Evolutionary conservation across 1,284 basidiomycete genomes (phyloP).

Genomic region (Vanrija humicola): DNA sequence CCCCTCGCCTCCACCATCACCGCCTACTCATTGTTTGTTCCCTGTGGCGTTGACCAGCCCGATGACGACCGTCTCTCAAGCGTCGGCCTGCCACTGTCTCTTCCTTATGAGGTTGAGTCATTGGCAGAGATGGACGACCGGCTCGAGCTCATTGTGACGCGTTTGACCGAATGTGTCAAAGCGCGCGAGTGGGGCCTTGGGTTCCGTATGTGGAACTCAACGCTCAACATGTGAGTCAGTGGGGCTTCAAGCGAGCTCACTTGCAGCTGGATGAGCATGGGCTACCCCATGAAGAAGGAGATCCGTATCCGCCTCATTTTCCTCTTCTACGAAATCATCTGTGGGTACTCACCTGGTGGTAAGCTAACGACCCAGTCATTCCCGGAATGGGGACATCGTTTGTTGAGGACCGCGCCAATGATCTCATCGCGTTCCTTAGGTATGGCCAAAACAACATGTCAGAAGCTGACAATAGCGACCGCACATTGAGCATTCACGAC

Average conservation of each 20-base stretch:
- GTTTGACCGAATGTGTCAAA: constrained; percentile 64
- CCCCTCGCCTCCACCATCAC: not conserved
- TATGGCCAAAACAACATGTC: constrained; percentile 50
- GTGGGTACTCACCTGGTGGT: constrained; percentile 26
- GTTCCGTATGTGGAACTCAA: constrained; percentile 71
- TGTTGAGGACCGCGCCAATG: constrained; percentile 52
- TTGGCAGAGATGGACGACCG: constrained; percentile 73
- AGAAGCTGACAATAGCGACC: constrained; percentile 61
- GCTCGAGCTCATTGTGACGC: constrained; percentile 70
- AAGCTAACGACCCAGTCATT: constrained; percentile 47
- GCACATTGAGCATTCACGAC: constrained; percentile 72
- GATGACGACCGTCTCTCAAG: constrained; percentile 41
- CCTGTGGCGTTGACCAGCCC: constrained; percentile 24
- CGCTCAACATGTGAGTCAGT: constrained; percentile 63
- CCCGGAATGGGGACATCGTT: constrained; percentile 54
- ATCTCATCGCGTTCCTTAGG: constrained; percentile 56
- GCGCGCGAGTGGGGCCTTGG: constrained; percentile 76
- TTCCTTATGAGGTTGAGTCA: constrained; percentile 80
- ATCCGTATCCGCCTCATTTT: constrained; percentile 71
- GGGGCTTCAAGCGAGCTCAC: constrained; percentile 12
- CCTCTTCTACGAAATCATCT: constrained; percentile 66
- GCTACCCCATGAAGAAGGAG: constrained; percentile 77
- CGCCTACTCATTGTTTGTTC: constrained; percentile 1
- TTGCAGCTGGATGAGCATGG: constrained; percentile 70
- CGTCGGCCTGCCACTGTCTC: constrained; percentile 39